A percentile compares a stretch with the other conserved stretches of the same genome.
Evolutionary conservation across 2,329 filamentous ascomycete genomes (phyloP).

Genomic region (Sphaerulina vaccinii): DNA sequence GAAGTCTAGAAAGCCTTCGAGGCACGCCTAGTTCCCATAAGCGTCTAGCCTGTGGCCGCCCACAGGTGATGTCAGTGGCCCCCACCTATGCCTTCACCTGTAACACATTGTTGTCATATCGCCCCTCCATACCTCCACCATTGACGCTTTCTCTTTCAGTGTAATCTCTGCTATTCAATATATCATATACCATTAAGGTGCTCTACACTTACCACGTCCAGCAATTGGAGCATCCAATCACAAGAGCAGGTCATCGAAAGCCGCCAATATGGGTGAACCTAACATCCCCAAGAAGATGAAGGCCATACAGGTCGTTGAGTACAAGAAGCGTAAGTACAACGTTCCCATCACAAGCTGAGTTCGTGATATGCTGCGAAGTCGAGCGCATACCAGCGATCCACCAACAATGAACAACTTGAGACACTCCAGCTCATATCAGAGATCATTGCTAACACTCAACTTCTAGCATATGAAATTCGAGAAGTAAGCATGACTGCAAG

Average conservation of each 20-base stretch:
- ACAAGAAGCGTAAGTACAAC: no score
- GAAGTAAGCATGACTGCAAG: slow-evolving; percentile 23
- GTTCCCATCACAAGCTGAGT: no score
- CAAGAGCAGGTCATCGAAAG: background rate
- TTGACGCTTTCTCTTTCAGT: background rate
- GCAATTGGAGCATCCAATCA: slow-evolving; percentile 9
- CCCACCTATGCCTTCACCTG: background rate
- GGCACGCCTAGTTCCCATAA: background rate
- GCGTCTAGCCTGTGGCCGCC: background rate
- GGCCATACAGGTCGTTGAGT: slow-evolving; percentile 51
- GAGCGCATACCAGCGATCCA: no score
- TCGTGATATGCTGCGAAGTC: no score
- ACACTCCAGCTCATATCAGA: no score
- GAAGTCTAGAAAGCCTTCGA: background rate
- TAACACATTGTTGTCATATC: background rate
- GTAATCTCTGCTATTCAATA: background rate
- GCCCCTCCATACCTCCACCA: background rate
- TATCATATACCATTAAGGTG: slow-evolving; percentile 11
- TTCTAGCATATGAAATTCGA: slow-evolving; percentile 56
- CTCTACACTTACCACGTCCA: background rate
- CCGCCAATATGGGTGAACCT: slow-evolving; percentile 6
- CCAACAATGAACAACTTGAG: no score
- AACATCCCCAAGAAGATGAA: slow-evolving; percentile 47
- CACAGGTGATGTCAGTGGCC: background rate
- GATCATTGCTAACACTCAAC: no score